Evolutionary conservation across 2,329 filamentous ascomycete genomes (phyloP), one percentile per base, ranked within the genome.

Genomic region (Colletotrichum ledebouriae): DNA sequence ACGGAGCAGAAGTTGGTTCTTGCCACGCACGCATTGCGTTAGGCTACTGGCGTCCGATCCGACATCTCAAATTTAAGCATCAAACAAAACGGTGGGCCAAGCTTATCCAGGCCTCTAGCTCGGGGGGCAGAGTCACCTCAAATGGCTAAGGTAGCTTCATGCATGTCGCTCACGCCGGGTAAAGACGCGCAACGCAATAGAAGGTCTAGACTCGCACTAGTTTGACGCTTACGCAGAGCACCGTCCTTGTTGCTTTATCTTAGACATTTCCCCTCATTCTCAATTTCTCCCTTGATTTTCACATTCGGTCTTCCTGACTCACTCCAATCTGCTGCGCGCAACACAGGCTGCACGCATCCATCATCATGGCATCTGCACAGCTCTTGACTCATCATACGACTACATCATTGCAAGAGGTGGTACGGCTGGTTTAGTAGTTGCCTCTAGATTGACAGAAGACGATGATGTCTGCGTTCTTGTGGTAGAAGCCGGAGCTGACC

Each of bases 401-500:
- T 77, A 77, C 57, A 66, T 76, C 22, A 71, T 77, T 39, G 74
- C 77, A 2, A 76, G 77, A 6, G 77, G 77, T 29, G 77, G 77
- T 11, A 76, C 77, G 3, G 69, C 76, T 0, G 77, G 77, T n/a
- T 73, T 76, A 10, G 77, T 78, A 17, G 70, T 79, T 17, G 76
- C 76, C 20, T 76, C 74, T n/a, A 75, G 76, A 25, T 70, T 78
- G 9, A 72, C 73, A 13, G 73, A 77, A 34, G 70, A 76, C 47
- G 64, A 55, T 3, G 57, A 59, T 15, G 41, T 58, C 12, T 57
- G 58, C 9, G 73, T 78, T 1, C 52, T 76, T 0, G 73, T 78
- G 2, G 49, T 78, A n/a, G 76, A 78, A 58, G 72, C 72, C 4
- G 72, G 73, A 12, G 58, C 71, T 2, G 67, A 75, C 37, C 64